Base-by-base conservation (phyloP, 2,329 filamentous ascomycete genomes). In the Colletotrichum tofieldiae region DNA sequence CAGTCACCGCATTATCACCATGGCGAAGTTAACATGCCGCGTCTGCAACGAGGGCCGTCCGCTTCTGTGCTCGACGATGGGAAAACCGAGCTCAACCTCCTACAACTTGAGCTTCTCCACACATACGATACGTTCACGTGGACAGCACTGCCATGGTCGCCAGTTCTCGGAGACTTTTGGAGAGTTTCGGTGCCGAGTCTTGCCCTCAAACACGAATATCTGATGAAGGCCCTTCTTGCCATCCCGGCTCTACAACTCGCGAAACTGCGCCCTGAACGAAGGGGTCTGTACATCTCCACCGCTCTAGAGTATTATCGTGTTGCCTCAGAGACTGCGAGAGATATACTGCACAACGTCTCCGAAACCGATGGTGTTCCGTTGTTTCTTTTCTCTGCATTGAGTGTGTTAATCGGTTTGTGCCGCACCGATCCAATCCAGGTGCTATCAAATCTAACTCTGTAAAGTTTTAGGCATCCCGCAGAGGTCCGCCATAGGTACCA, bases 211-310 rank as follows among this genome's bases (percentile, higher is more conserved):
- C 8, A 72, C 16, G 51, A 12, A 3, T 65, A 72, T 18, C 16
- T 72, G 47, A 72, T 69, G 70, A 51, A 43, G 1, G 26, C 70
- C 16, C 41, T 72, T 6, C 32, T 72, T 11, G 60, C 60, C 8
- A 54, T 72, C 2, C 29, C 70, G 11, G 70, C 70, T 7, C 66
- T 72, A 3, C 70, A 72, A 11, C 35, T 69, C 23, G 70, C 70
- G 1, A 9, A 65, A 0, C 29, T 41, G 4, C 66, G 47, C 18
- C 39, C 65, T 4, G 43, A 58, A 12, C 20, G 52, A 4, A 26
- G 65, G 18, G 16, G 37, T 1, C 16, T 49, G 2, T 72, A 69
- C 20, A 35, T 52, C 5, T 60, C 65, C 5, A 41, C 37, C 39
- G 70, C 65, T n/a, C 60, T 72, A 3, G 59, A 65, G 20, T 49